Evolutionary conservation across 1,284 basidiomycete genomes (phyloP), one percentile per base, ranked within the genome.

Genomic region (Stygiomarasmius scandens): DNA sequence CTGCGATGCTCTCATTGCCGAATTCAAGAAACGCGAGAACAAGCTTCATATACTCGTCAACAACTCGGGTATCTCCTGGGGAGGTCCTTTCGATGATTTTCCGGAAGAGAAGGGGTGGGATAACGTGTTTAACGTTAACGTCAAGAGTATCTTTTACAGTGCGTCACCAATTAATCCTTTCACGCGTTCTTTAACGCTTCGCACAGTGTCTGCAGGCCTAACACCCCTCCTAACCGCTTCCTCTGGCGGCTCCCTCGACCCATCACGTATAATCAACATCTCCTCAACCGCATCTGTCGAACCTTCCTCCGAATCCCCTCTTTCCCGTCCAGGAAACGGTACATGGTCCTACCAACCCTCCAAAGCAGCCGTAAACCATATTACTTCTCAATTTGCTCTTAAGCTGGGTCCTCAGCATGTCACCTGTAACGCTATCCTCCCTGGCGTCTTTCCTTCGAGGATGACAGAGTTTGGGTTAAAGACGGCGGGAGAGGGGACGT

Each of bases 21-120:
- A 87, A 57, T 82, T 95, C 71, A 86, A 87, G 65, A 78, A 82
- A 61, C 82, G 79, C 44, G 90, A 92, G 70, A 73, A 69, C 43
- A 89, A 87, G 59, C 75, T 96, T 2, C 89, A 93, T 61, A 85
- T 92, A 53, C 80, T 93, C 11, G 83, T 93, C 49, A 93, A 93
- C 71, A 93, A 93, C 70, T 88, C 87, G 9, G 90, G 89, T 9
- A 83, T 85, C 20, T 84, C 90, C 10, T 94, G 92, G 92, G 93
- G 92, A 19, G 88, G 87, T 1, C 80, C 85, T 1, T 90, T 83
- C 68, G 76, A 84, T 22, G 80, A 90, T 65, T 87, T 93, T 61
- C 91, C 92, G 0, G 89, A 90, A 69, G 82, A 83, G 60, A 86
- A 84, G 60, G 93, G 93, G 1, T 95, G 93, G 93, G 92, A 95